Conservation (phyloP, 2,329 filamentous ascomycete species). For the Penicillium sp. region DNA sequence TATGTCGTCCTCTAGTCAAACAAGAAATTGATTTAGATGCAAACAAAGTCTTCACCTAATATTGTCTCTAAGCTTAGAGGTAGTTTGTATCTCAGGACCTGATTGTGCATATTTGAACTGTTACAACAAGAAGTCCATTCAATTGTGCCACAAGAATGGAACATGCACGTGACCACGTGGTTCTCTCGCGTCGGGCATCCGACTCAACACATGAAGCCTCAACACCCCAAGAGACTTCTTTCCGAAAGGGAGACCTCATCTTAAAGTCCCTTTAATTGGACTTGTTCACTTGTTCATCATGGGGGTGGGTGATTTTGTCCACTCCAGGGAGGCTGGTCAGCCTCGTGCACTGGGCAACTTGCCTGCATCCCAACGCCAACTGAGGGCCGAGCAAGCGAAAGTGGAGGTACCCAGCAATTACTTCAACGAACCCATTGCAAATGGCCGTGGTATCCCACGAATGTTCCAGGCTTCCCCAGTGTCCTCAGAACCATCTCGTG, state of each 20-base stretch:
- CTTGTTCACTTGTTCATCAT: constrained; percentile 27
- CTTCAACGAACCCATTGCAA: constrained; percentile 24
- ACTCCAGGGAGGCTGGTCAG: constrained; percentile 40
- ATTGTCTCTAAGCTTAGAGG: no score
- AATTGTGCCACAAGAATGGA: background rate
- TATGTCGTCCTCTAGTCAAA: no score
- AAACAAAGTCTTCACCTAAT: no score
- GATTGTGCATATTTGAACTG: no score
- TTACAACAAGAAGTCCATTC: background rate
- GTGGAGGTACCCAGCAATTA: constrained; percentile 36
- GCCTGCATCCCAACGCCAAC: constrained; percentile 32
- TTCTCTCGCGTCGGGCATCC: constrained; percentile 26
- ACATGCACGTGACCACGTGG: constrained; percentile 36
- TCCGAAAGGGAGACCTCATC: constrained; percentile 7
- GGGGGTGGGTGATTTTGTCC: constrained; percentile 47
- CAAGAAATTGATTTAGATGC: no score
- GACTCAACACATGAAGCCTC: constrained; percentile 5
- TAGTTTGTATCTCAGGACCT: no score
- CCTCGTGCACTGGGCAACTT: constrained; percentile 29
- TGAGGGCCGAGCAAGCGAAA: constrained; percentile 39
- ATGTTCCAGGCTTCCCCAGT: constrained; percentile 21
- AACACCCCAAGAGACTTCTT: constrained; percentile 7
- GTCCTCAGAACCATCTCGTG: constrained; percentile 19
- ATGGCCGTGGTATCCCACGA: constrained; percentile 18
- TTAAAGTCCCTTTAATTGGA: background rate